Percentiles rank a stretch among this genome's conserved stretches.
phyloP scores from a whole-genome alignment of 345 rosid species.

The Boechera stricta region DNA sequence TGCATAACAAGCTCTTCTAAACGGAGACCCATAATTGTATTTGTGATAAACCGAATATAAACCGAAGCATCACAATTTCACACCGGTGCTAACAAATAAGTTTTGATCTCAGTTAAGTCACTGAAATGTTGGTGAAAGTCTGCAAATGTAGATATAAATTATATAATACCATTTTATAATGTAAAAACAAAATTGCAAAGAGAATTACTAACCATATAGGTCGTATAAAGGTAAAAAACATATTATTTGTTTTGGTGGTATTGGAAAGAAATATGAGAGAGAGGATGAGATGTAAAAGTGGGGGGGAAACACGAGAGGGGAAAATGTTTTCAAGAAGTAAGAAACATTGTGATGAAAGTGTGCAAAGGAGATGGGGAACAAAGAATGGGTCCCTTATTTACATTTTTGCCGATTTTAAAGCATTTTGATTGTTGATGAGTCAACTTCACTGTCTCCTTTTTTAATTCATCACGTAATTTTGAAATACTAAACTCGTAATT shows the following conservation, averaged over 20 bases:
- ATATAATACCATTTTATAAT: background rate
- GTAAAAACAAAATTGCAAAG: background rate
- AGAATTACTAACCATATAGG: background rate
- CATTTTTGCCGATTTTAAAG: slow-evolving; percentile 39
- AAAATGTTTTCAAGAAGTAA: slow-evolving; percentile 6
- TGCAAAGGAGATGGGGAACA: slow-evolving; percentile 62
- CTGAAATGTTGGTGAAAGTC: background rate
- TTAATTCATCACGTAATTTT: slow-evolving; percentile 42
- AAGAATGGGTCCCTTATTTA: slow-evolving; percentile 60
- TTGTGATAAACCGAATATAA: background rate
- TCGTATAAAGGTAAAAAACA: background rate
- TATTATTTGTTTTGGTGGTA: background rate
- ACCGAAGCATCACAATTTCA: background rate
- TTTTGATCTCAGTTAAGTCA: background rate
- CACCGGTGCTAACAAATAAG: background rate
- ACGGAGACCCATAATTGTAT: background rate
- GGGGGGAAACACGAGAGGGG: slow-evolving; percentile 3
- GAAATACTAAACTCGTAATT: slow-evolving; percentile 24
- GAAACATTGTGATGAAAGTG: slow-evolving; percentile 48
- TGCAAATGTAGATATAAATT: background rate
- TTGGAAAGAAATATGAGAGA: slow-evolving; percentile 9
- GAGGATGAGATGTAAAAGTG: background rate
- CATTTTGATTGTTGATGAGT: slow-evolving; percentile 59
- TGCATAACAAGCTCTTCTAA: background rate
- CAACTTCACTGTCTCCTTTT: slow-evolving; percentile 61